Evolutionary conservation across 768 basidiomycete genomes (phyloP), one percentile per base, ranked within the genome.

Genomic region (Tephrocybe sp.): DNA sequence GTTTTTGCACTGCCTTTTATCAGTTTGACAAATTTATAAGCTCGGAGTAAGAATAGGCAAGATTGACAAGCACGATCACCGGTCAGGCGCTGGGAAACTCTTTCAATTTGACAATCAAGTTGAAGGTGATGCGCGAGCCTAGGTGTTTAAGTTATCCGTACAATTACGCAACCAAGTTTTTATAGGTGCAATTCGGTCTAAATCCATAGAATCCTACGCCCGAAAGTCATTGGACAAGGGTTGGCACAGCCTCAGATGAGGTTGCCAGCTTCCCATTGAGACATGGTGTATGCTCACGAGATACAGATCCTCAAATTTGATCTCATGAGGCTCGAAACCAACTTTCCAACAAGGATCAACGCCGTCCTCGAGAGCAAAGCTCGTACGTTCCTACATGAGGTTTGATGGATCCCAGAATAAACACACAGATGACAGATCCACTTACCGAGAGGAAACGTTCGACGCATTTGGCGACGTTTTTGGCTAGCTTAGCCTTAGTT

Each of bases 271-370:
- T 11, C 89, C 88, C 67, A 87, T 81, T 10, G 87, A 89, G 45
- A 90, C 87, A 56, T 91, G 89, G 66, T 90, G 87, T 47, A 90
- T 80, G 58, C 86, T 85, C 57, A 91, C 84, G 39, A 91, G 78
- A 44, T 85, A 70, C 44, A 91, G 72, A 62, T 90, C 80, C 23
- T 85, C 85, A 4, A 86, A 68, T 35, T 65, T 76, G 66, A 90
- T 83, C 53, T 76, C 69, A 35, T 68, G 62, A n/a, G 65, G 62
- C 14, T 68, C 69, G 10, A 64, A 58, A 12, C 85, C 85, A 14
- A 91, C 76, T 56, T 70, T 74, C 87, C 85, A 91, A 20, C 69
- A 66, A 8, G 62, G 60, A 61, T 87, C 83, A 2, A 77, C 74
- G 13, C 82, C 83, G 20, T 85, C 84, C 48, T 91, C 87, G 67